These are phyloP conservation scores for Butyriboletus loyo DNA, from an alignment of 768 basidiomycete species.

Conservation along the genomic window DNA sequence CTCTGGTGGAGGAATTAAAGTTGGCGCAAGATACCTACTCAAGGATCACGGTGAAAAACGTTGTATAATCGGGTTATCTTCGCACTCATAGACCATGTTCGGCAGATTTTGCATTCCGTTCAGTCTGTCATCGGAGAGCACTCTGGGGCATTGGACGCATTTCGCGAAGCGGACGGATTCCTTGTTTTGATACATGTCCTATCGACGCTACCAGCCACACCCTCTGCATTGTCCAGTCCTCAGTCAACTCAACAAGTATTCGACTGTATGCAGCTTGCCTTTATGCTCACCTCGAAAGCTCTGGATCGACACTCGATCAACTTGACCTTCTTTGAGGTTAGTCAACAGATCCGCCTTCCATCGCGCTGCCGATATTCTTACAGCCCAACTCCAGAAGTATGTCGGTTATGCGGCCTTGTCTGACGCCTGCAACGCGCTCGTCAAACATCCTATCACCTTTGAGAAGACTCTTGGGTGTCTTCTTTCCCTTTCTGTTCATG, in stretches of 20 bases:
- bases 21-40: constrained; percentile 43
- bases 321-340: constrained; percentile 62
- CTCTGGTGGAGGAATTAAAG: constrained; percentile 69
- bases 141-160: constrained; percentile 63
- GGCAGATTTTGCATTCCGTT: constrained; percentile 63
- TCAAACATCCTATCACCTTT: constrained; percentile 43
- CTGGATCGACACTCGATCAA: constrained; percentile 56
- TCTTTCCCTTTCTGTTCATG: constrained; percentile 61
- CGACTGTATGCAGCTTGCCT: constrained; percentile 58
- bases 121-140: constrained; percentile 67
- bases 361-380: constrained; percentile 15
- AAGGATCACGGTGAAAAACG: constrained; percentile 51
- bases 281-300: constrained; percentile 63
- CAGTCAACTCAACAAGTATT: constrained; percentile 41
- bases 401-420: constrained; percentile 67
- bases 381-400: constrained; percentile 14
- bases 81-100: background rate
- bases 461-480: constrained; percentile 65
- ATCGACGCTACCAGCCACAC: constrained; percentile 46
- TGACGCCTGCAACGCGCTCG: constrained; percentile 54
- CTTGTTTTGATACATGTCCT: constrained; percentile 70
- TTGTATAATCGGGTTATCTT: background rate
- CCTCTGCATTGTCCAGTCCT: constrained; percentile 27
- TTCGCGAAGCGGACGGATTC: constrained; percentile 81
- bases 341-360: constrained; percentile 29